Conservation (phyloP, 345 rosid genomes). For the Tarenaya hassleriana region DNA sequence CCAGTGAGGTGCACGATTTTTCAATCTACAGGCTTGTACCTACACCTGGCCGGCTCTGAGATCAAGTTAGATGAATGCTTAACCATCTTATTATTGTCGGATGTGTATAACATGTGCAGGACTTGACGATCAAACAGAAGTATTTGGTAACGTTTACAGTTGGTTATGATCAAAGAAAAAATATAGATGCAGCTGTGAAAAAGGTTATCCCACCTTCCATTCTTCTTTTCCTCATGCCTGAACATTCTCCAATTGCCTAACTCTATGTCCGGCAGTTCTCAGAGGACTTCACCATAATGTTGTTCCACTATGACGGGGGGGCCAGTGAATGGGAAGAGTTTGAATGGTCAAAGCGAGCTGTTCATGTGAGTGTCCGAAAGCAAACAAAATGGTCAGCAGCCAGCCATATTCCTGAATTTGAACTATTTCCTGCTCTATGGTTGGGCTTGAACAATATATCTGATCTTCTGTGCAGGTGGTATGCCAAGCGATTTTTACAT, state of each 20-base stretch:
- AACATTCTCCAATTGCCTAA: constrained; percentile 7
- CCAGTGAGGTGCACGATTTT: constrained; percentile 51
- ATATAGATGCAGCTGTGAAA: constrained; percentile 72
- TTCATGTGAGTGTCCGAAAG: constrained; percentile 75
- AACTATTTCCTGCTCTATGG: constrained; percentile 1
- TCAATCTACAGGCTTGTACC: constrained; percentile 3
- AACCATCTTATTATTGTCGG: background rate
- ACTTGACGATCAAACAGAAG: constrained; percentile 46
- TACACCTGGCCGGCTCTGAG: background rate
- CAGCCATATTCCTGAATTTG: constrained; percentile 7
- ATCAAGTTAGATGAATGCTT: background rate
- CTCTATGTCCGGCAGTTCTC: constrained; percentile 58
- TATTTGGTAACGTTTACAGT: constrained; percentile 92
- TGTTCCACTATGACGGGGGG: constrained; percentile 91
- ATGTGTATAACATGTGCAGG: constrained; percentile 48
- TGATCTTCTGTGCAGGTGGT: constrained; percentile 60
- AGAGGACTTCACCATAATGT: constrained; percentile 71
- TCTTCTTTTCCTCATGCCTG: constrained; percentile 7
- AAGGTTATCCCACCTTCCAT: constrained; percentile 41
- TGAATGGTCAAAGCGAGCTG: constrained; percentile 91
- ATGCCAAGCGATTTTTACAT: constrained; percentile 91
- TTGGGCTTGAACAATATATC: constrained; percentile 14
- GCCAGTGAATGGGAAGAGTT: constrained; percentile 82
- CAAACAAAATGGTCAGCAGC: constrained; percentile 86
- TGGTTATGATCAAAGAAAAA: constrained; percentile 68